A percentile compares a stretch with the other conserved stretches of the same genome.
Conservation (phyloP, 345 rosid genomes). For the Citrus maxima region DNA sequence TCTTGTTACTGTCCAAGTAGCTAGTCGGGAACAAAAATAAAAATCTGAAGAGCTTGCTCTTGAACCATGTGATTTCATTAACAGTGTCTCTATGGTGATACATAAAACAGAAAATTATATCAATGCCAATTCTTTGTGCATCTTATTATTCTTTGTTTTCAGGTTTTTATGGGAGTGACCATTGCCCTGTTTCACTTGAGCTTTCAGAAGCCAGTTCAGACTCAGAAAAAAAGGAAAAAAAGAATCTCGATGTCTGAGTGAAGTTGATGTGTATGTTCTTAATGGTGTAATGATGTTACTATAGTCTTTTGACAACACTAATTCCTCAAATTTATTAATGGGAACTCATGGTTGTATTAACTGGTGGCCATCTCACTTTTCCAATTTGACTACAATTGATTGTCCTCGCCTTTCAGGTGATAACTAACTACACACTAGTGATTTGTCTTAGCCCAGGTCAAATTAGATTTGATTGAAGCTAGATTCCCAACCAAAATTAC, state of each 20-base stretch:
- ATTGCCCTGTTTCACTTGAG: slow-evolving; percentile 82
- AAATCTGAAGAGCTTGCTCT: background rate
- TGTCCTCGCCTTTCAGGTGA: background rate
- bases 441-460: background rate
- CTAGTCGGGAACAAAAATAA: background rate
- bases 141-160: slow-evolving; percentile 22
- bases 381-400: background rate
- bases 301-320: background rate
- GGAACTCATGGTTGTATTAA: background rate
- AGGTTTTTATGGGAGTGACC: slow-evolving; percentile 95
- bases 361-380: background rate
- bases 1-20: background rate
- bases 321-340: background rate
- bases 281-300: background rate
- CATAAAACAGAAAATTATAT: no score
- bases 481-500: background rate
- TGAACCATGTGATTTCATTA: background rate
- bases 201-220: slow-evolving; percentile 43
- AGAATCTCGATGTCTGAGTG: slow-evolving; percentile 18
- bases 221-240: background rate
- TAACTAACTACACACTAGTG: background rate
- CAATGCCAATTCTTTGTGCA: background rate
- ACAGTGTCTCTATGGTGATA: background rate
- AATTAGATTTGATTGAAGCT: background rate
- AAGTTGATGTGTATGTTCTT: slow-evolving; percentile 1